Conservation (phyloP, 371 early-diverging fungal species). For the Mucor saturninus region DNA sequence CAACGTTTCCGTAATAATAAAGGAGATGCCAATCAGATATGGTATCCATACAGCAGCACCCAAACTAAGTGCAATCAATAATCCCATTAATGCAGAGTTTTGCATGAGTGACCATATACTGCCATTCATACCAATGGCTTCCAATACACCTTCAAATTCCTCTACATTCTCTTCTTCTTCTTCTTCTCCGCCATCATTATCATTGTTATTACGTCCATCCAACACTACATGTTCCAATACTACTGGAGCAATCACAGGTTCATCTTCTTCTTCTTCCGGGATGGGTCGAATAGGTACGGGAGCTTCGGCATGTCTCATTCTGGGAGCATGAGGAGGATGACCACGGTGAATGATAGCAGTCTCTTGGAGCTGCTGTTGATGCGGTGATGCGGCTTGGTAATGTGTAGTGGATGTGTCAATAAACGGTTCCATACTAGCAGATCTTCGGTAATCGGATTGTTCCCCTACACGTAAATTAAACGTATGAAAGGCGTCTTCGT, state of each 20-base stretch:
- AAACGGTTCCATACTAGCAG: constrained; percentile 20
- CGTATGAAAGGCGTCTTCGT: background rate
- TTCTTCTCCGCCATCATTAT: constrained; percentile 33
- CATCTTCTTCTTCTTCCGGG: constrained; percentile 16
- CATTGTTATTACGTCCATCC: constrained; percentile 11
- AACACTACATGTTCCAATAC: background rate
- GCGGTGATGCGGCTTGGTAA: too few relatives aligned
- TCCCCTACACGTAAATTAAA: background rate
- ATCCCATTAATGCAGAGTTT: constrained; percentile 77
- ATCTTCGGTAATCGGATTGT: constrained; percentile 6
- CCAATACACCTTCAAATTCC: constrained; percentile 83
- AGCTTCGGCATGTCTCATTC: constrained; percentile 26
- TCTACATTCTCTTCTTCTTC: constrained; percentile 65
- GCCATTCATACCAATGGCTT: constrained; percentile 89
- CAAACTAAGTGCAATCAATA: constrained; percentile 74
- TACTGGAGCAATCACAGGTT: background rate
- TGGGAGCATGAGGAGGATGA: constrained; percentile 22
- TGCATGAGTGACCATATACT: constrained; percentile 76
- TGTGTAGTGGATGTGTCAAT: constrained; percentile 1
- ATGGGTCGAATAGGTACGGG: constrained; percentile 8
- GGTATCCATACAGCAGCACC: constrained; percentile 79
- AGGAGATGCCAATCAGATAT: constrained; percentile 67
- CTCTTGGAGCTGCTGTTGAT: too few relatives aligned
- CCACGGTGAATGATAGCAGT: background rate
- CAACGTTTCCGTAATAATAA: constrained; percentile 31